Base-by-base conservation (phyloP, 805 yeast genomes). In the Saturnispora dispora region DNA sequence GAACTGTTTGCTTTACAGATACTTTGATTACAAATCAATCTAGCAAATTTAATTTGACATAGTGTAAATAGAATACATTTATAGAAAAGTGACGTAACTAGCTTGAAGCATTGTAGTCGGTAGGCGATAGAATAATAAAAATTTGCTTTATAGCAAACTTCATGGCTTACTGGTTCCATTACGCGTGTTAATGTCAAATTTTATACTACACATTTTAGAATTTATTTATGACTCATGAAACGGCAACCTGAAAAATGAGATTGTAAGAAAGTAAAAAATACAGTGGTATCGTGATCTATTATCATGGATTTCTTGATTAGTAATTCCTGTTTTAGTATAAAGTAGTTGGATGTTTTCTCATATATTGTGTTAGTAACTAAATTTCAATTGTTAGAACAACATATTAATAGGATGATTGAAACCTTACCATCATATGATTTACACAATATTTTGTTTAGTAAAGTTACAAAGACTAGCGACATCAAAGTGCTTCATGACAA, bases 371-470 rank as follows among this genome's bases (percentile, higher is more conserved):
- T 35, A 4, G 18, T 35, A 8, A 13, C 4, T n/a, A 17, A n/a
- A 15, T 35, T 9, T 2, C 4, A 35, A 8, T 8, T 35, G n/a
- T n/a, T 18, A 37, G 22, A 8, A 9, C 8, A 37, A 37, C 13
- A 15, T 22, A 39, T 40, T 18, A 17, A 5, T 7, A 25, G 25
- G 10, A 46, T 46, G 48, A 36, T 46, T 25, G 48, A 46, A 46
- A 37, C 44, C 15, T 37, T 46, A 3, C 48, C 43, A 17, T 37
- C 48, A 10, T 46, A 46, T 39, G 48, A 46, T 7, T 30, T 46
- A 17, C 27, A 37, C 36, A 30, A 25, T 22, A 5, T 36, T 11
- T 8, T 46, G 33, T 30, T 17, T 25, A 25, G 27, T 36, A 17
- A 18, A 36, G 9, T 27, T 37, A 5, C 25, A 11, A 13, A 22